Evolutionary conservation across 768 basidiomycete species (phyloP), one percentile per base, ranked within the genome.

Genomic region (Macrolepiota albuminosa): DNA sequence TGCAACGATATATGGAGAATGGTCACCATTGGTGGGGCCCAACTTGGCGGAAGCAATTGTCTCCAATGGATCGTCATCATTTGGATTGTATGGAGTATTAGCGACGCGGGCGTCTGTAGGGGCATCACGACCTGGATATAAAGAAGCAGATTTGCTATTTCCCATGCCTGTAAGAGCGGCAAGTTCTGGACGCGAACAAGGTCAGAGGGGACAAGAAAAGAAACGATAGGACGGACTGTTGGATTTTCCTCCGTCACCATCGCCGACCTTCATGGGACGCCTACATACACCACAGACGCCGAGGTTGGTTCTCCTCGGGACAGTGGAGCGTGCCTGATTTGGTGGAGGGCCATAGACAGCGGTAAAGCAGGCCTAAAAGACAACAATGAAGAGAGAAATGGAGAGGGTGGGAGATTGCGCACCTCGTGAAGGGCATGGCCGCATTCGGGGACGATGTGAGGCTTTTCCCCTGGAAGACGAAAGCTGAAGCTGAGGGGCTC

Each of bases 251-350:
- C 84, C 83, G 67, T 93, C 91, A 29, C 90, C 89, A 59, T 96
- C 94, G 26, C 88, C 89, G 16, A 99, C 82, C 69, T 94, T 94
- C 97, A 99, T 98, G 18, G 95, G 95, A 36, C 95, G 83, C 66
- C 97, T 82, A 70, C 97, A 99, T 2, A 98, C 94, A 42, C 97
- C 97, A 66, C 97, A 99, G 18, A 99, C 92, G 21, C 97, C 97
- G 26, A 97, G 77, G 69, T 92, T 89, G 49, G 90, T 78, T 75
- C 90, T 86, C 72, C 84, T 78, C 31, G 89, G 80, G 7, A 84
- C 71, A 54, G 85, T 71, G 53, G 80, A 74, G 66, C 76, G 83
- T 37, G 76, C 78, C 66, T 82, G 81, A 60, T 71, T 81, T 14
- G 88, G 86, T 11, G 89, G 87, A 6, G 92, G 92, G 14, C 95